These are phyloP conservation scores for Fraxinus velutina DNA, from an alignment of 305 asterid species.

Conservation along the genomic window DNA sequence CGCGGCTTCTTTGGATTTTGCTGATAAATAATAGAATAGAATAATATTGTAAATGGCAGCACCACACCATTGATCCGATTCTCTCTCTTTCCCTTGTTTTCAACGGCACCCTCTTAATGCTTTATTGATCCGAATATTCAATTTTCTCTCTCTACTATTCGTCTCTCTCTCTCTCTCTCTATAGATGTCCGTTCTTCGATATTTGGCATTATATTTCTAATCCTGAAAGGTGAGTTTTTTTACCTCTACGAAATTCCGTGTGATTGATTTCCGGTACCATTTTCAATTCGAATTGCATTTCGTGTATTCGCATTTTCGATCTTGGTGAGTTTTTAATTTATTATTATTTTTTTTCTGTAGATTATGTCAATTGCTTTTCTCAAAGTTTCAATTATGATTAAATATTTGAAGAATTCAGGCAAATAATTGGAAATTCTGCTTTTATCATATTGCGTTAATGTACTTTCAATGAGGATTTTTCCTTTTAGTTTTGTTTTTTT, in stretches of 20 bases:
- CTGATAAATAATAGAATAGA: slow-evolving; percentile 29
- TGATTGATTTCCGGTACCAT: slow-evolving; percentile 1
- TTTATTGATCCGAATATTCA: slow-evolving; percentile 38
- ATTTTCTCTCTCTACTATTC: slow-evolving; percentile 29
- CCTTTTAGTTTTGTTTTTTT: not conserved
- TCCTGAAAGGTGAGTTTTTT: slow-evolving; percentile 33
- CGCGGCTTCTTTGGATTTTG: slow-evolving; percentile 62
- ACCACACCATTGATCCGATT: slow-evolving; percentile 26
- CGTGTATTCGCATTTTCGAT: not conserved
- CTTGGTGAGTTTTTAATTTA: slow-evolving; percentile 13
- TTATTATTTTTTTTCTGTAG: not conserved
- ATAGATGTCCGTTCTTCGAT: slow-evolving; percentile 29
- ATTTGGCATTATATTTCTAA: slow-evolving; percentile 23
- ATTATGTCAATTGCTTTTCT: slow-evolving; percentile 8
- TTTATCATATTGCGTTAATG: not conserved
- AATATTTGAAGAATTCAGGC: not conserved
- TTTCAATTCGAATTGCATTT: not conserved
- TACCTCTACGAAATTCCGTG: not conserved
- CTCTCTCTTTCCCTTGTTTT: slow-evolving; percentile 38
- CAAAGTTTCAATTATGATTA: not conserved
- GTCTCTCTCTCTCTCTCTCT: slow-evolving; percentile 24
- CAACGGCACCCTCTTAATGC: slow-evolving; percentile 40
- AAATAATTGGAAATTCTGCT: not conserved
- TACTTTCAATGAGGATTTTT: not conserved
- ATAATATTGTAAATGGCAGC: slow-evolving; percentile 23